Percentiles rank a stretch among this genome's conserved stretches.
These are phyloP conservation scores for Centella asiatica DNA, from an alignment of 129 eudicot genomes.

Conservation along the genomic window DNA sequence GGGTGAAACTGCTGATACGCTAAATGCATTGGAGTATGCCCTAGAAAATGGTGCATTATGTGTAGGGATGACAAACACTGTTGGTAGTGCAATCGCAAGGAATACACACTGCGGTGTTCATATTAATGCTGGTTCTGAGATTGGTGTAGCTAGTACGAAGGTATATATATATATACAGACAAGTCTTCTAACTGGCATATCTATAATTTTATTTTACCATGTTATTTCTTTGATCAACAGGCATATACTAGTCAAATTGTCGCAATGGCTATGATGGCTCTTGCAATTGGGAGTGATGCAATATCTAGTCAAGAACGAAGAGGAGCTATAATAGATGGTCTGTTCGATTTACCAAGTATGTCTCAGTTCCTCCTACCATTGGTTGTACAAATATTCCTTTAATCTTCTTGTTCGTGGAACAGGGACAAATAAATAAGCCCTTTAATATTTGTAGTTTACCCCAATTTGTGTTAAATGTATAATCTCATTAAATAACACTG, in stretches of 20 bases:
- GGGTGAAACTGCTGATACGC: slow-evolving; percentile 96
- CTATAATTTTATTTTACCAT: slow-evolving; percentile 8
- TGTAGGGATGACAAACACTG: slow-evolving; percentile 98
- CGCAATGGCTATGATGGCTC: slow-evolving; percentile 97
- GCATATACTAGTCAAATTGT: slow-evolving; percentile 98
- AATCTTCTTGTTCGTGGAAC: neutral
- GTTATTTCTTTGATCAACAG: slow-evolving; percentile 29
- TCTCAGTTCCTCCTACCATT: neutral
- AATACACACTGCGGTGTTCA: slow-evolving; percentile 95
- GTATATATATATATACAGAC: slow-evolving; percentile 26
- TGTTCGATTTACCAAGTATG: slow-evolving; percentile 73
- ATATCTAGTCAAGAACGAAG: slow-evolving; percentile 80
- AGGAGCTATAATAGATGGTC: slow-evolving; percentile 75
- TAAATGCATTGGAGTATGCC: slow-evolving; percentile 89
- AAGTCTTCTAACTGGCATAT: neutral
- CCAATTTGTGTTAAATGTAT: neutral
- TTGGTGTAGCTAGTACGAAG: slow-evolving; percentile 99
- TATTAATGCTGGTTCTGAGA: slow-evolving; percentile 95
- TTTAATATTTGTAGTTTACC: neutral
- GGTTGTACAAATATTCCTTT: neutral
- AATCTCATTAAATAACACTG: neutral
- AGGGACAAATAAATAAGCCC: neutral
- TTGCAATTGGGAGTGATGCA: slow-evolving; percentile 81
- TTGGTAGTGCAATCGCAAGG: slow-evolving; percentile 95
- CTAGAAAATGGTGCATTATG: slow-evolving; percentile 91